Evolutionary conservation across 2,329 filamentous ascomycete genomes (phyloP), one percentile per base, ranked within the genome.

Genomic region (Leptosphaerulina australis): DNA sequence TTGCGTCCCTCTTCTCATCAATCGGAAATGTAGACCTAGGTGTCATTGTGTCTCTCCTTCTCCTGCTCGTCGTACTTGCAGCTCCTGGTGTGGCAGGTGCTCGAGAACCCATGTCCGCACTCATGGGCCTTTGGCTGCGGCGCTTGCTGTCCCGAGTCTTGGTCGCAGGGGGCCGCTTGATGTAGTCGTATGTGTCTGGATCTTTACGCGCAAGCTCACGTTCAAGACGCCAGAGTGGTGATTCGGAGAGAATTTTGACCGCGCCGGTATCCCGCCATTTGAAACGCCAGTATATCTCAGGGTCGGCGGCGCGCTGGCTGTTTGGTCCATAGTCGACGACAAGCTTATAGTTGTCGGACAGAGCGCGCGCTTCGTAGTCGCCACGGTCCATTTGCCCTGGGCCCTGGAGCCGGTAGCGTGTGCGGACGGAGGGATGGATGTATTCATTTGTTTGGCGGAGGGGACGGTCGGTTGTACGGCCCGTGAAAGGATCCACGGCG

Each of bases 381-480:
- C 75, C 75, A 26, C 69, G 70, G 63, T 81, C 79, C 26, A 74
- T 62, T 31, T 74, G 55, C 3, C 78, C 78, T 1, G 78, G 78
- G 3, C 79, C 79, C 50, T 70, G 60, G 4, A 79, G 71, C 10
- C 72, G 73, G 34, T 75, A 57, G 11, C 79, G 72, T 0, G 76
- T 69, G 15, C 79, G 74, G 4, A 77, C 79, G 4, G 70, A 77
- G 4, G 79, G 74, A 59, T 81, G 79, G 22, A 81, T 76, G 58
- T 81, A 81, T 63, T 81, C 79, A 56, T 77, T 74, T 18, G 79
- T 81, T 48, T 79, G 70, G 24, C 71, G 66, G 24, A 81, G 70
- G 1, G 76, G 76, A 1, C 75, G 70, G 15, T 72, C 60, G 4
- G 77, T 80, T 25, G 67, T 44, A 17, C 67, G 66, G 30, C 76